Base-by-base conservation (phyloP, 148 eudicot species). In the Limonium bicolor region DNA sequence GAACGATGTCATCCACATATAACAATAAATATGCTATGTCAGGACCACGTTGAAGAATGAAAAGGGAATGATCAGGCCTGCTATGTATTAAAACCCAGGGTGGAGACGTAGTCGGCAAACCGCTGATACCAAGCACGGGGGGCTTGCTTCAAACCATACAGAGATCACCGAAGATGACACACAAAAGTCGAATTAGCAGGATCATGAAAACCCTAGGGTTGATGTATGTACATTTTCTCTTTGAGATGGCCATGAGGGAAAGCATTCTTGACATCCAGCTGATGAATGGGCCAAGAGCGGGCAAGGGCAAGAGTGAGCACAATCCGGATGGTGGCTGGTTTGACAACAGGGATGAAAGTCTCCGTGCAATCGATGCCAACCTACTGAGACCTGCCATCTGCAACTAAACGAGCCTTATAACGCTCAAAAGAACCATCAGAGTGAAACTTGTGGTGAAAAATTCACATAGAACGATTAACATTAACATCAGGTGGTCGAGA, bases 1-100 rank as follows among this genome's bases (percentile, higher is more conserved):
- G 12, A 3, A 43, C n/a, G 7, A 25, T 43, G 6, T 43, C 48
- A 43, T 43, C 30, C 2, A 43, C 48, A 43, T 43, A 43, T 0
- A 43, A 12, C 6, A 35, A 35, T 11, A 35, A 7, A 35, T n/a
- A 35, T 0, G 16, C 16, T 5, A n/a, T 35, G 16, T 35, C 0
- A 7, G 34, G n/a, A 1, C 34, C 34, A 1, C 11, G n/a, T n/a
- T 30, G 34, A 30, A 7, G n/a, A 1, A 30, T 30, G 34, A 30
- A 30, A 9, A 1, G n/a, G n/a, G 34, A 30, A 19, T 13, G 13
- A 19, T 35, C 38, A 35, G 17, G 13, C 38, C 16, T 35, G 38
- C 16, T 35, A 11, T 19, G 4, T n/a, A n/a, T 9, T n/a, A 19
- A 35, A 35, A 19, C 38, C 1, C 3, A 35, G 3, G 12, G 16